Conservation (phyloP, 306 rosid species). For the Cajanus cajan region DNA sequence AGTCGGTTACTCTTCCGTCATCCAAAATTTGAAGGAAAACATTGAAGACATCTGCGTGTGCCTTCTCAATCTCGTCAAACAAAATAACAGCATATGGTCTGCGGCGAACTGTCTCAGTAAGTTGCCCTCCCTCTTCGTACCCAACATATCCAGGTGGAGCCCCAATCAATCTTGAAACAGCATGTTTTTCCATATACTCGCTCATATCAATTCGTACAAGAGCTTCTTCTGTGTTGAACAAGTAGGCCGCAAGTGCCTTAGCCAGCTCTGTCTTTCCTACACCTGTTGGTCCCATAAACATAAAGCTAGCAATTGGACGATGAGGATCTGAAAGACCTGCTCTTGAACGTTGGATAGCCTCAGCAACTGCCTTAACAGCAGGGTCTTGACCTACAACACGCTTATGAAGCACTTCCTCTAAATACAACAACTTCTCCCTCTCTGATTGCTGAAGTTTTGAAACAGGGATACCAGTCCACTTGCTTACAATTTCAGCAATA, state of each 20-base stretch:
- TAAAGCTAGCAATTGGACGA: slow-evolving; percentile 96
- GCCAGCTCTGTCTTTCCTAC: slow-evolving; percentile 98
- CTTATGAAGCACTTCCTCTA: slow-evolving; percentile 90
- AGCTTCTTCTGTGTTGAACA: slow-evolving; percentile 97
- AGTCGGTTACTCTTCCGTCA: slow-evolving; percentile 91
- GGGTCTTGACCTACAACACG: slow-evolving; percentile 98
- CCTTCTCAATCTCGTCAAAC: slow-evolving; percentile 97
- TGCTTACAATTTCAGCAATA: slow-evolving; percentile 96
- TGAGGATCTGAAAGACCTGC: slow-evolving; percentile 98
- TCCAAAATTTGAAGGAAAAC: slow-evolving; percentile 93
- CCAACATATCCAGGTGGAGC: slow-evolving; percentile 99
- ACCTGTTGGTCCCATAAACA: slow-evolving; percentile 99
- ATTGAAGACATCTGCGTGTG: slow-evolving; percentile 86
- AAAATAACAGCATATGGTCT: slow-evolving; percentile 89
- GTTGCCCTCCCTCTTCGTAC: slow-evolving; percentile 96
- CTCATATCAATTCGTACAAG: slow-evolving; percentile 97
- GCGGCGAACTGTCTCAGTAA: slow-evolving; percentile 85
- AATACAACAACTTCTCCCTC: slow-evolving; percentile 81
- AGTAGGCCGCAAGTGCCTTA: slow-evolving; percentile 85
- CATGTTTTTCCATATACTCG: slow-evolving; percentile 98
- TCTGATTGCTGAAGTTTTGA: slow-evolving; percentile 95
- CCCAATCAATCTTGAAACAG: slow-evolving; percentile 92
- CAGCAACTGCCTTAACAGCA: slow-evolving; percentile 88
- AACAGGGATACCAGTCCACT: slow-evolving; percentile 99
- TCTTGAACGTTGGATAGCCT: slow-evolving; percentile 93